Evolutionary conservation across 768 basidiomycete genomes (phyloP).

Genomic region (Infundibulicybe gibba): DNA sequence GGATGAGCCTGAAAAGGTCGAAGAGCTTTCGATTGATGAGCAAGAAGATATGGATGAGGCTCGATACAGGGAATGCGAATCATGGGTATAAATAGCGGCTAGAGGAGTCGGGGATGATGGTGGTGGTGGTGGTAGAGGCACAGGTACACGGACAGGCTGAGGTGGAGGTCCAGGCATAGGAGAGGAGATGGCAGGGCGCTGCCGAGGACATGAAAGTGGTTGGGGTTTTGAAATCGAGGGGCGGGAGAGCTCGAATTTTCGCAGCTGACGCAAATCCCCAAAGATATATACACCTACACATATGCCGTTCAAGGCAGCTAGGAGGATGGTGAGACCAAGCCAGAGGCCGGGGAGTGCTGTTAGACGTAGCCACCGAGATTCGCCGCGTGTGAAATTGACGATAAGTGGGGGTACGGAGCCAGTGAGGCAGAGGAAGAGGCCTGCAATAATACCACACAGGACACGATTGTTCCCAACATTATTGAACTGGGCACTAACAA

Average conservation of each 20-base stretch:
- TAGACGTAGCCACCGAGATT: slow-evolving; percentile 56
- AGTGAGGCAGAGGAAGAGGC: slow-evolving; percentile 43
- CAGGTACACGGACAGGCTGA: slow-evolving; percentile 16
- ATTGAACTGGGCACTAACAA: slow-evolving; percentile 65
- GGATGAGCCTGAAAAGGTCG: slow-evolving; percentile 16
- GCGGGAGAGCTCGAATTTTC: slow-evolving; percentile 72
- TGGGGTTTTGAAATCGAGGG: slow-evolving; percentile 57
- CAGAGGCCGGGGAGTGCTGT: slow-evolving; percentile 64
- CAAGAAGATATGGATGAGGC: slow-evolving; percentile 8
- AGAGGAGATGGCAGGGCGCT: slow-evolving; percentile 14
- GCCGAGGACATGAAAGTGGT: slow-evolving; percentile 24
- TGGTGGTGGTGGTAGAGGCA: slow-evolving; percentile 18
- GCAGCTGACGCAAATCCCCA: slow-evolving; percentile 74
- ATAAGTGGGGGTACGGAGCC: slow-evolving; percentile 46
- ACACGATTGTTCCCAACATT: slow-evolving; percentile 71
- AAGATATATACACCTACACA: slow-evolving; percentile 71
- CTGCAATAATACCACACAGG: slow-evolving; percentile 65
- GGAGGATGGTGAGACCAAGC: slow-evolving; percentile 59
- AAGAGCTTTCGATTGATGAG: slow-evolving; percentile 14
- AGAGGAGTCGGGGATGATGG: slow-evolving; percentile 13
- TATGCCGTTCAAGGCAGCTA: slow-evolving; percentile 67
- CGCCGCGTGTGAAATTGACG: slow-evolving; percentile 40
- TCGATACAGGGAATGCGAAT: too few relatives aligned
- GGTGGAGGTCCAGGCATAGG: slow-evolving; percentile 12
- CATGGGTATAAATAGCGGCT: slow-evolving; percentile 8